A percentile compares a stretch with the other conserved stretches of the same genome.
phyloP scores from a whole-genome alignment of 306 rosid species.

The Morella rubra region DNA sequence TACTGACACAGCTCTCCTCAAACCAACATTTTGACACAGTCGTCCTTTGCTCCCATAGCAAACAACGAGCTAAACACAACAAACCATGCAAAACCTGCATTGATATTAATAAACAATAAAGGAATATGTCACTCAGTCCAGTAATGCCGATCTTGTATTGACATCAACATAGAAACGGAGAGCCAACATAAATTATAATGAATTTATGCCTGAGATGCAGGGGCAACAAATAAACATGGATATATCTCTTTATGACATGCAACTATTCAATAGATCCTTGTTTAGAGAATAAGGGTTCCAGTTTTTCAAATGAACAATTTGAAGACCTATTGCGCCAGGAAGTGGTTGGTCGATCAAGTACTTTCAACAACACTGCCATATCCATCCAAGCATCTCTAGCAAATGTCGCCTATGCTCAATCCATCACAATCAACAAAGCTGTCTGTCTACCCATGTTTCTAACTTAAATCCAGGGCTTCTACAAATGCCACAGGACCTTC shows the following conservation, averaged over 20 bases:
- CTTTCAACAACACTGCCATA: too few relatives aligned
- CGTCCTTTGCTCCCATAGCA: slow-evolving; percentile 27
- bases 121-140: neutral
- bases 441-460: neutral
- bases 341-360: neutral
- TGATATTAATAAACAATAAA: slow-evolving; percentile 9
- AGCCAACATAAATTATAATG: neutral
- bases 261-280: too few relatives aligned
- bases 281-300: too few relatives aligned
- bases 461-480: neutral
- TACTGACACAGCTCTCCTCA: slow-evolving; percentile 16
- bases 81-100: slow-evolving; percentile 38
- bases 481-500: neutral
- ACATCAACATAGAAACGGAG: neutral
- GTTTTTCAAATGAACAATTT: too few relatives aligned
- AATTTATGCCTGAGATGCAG: neutral
- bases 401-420: neutral
- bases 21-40: slow-evolving; percentile 19
- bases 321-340: too few relatives aligned
- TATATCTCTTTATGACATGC: too few relatives aligned
- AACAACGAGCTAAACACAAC: slow-evolving; percentile 27
- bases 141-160: neutral
- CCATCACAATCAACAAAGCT: neutral
- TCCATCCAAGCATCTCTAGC: neutral
- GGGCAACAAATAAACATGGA: neutral